Conservation (phyloP, 495 filamentous ascomycete genomes). For the Physcia stellaris region DNA sequence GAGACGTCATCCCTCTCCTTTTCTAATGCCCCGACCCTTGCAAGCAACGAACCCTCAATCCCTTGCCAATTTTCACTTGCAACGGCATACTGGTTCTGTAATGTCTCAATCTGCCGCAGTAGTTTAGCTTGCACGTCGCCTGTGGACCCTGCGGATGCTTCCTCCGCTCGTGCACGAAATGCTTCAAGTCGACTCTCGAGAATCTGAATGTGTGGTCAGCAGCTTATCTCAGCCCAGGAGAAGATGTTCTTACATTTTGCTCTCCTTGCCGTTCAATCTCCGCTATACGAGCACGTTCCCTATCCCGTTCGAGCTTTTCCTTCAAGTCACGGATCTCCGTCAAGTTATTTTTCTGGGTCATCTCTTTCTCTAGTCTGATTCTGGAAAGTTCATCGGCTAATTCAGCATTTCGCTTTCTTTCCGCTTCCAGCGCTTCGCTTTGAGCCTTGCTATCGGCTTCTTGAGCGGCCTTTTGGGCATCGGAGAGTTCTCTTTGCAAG, state of each 20-base stretch:
- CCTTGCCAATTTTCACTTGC: conserved; percentile 97
- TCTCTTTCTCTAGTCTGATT: conserved; percentile 60
- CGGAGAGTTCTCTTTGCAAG: conserved; percentile 55
- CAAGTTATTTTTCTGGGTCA: conserved; percentile 54
- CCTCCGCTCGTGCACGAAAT: conserved; percentile 73
- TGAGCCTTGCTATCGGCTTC: conserved; percentile 52
- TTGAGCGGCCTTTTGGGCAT: conserved; percentile 51
- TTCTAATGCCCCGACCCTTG: conserved; percentile 61
- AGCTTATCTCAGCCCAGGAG: too few species aligned
- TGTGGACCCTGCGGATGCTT: conserved; percentile 67
- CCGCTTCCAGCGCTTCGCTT: conserved; percentile 55
- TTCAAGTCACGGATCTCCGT: conserved; percentile 55
- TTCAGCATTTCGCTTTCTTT: conserved; percentile 49
- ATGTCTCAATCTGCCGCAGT: conserved; percentile 82
- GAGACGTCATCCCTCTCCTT: conserved; percentile 77
- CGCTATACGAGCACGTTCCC: conserved; percentile 51
- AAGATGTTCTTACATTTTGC: conserved; percentile 39
- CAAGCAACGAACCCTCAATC: conserved; percentile 69
- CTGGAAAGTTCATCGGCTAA: conserved; percentile 62
- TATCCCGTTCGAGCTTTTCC: conserved; percentile 59
- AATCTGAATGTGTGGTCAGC: conserved; percentile 25
- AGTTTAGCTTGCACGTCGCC: conserved; percentile 85
- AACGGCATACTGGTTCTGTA: conserved; percentile 89
- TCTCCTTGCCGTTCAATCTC: conserved; percentile 78
- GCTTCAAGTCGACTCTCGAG: conserved; percentile 87